phyloP scores from a whole-genome alignment of 805 yeast genomes.

The Saccharomycopsis lassenensis region DNA sequence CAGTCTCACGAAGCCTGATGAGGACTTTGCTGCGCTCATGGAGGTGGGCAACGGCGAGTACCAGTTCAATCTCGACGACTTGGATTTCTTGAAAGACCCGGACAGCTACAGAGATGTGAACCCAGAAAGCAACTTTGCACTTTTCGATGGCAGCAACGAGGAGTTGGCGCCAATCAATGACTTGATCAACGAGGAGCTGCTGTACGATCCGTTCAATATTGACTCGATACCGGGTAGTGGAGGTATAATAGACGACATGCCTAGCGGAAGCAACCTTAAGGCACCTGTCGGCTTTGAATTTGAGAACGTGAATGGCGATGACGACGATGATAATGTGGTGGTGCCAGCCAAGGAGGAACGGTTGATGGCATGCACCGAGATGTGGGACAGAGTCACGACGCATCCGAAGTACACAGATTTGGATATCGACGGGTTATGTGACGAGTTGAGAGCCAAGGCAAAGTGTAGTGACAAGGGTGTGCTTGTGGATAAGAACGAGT shows the following conservation, averaged over 20 bases:
- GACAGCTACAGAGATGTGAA: constrained; percentile 15
- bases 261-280: neutral
- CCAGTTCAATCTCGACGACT: constrained; percentile 14
- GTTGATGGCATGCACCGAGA: constrained; percentile 70
- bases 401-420: constrained; percentile 91
- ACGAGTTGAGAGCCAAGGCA: constrained; percentile 83
- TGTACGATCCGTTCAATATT: constrained; percentile 38
- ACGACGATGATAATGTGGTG: constrained; percentile 28
- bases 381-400: constrained; percentile 91
- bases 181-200: constrained; percentile 45
- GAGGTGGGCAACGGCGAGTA: too few species aligned
- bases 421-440: constrained; percentile 89
- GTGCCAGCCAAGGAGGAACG: constrained; percentile 62
- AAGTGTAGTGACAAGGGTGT: constrained; percentile 92
- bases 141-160: constrained; percentile 18
- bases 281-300: neutral
- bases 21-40: too few species aligned
- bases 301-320: constrained; percentile 22
- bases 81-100: constrained; percentile 15
- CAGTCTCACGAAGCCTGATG: too few species aligned
- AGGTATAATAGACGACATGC: constrained; percentile 4
- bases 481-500: constrained; percentile 73
- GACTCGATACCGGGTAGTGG: neutral
- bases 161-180: constrained; percentile 30
- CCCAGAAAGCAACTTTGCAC: constrained; percentile 13